Evolutionary conservation across 805 yeast species (phyloP).

Genomic region (Sugiyamaella marilandica): DNA sequence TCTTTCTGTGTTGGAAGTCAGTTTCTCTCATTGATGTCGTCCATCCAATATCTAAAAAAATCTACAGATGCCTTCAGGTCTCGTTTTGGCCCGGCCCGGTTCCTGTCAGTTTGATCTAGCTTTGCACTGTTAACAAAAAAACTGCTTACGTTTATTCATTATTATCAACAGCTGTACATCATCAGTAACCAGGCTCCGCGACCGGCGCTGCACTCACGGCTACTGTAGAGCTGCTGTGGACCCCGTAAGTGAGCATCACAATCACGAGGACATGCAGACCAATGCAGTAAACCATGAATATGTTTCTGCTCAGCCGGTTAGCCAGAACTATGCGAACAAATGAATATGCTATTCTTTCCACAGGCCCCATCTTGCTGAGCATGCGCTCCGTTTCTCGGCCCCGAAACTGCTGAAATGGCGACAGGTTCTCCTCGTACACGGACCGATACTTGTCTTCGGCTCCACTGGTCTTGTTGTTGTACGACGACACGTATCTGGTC

Average conservation of each 20-base stretch:
- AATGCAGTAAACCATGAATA: slow-evolving; percentile 67
- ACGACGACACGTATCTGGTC: slow-evolving; percentile 34
- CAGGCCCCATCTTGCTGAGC: slow-evolving; percentile 62
- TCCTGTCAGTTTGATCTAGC: too few relatives aligned
- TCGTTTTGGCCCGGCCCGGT: too few relatives aligned
- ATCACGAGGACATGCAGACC: slow-evolving; percentile 72
- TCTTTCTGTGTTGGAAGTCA: too few relatives aligned
- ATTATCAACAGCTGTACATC: neutral
- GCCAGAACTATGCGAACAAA: slow-evolving; percentile 72
- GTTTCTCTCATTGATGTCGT: too few relatives aligned
- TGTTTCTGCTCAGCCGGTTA: slow-evolving; percentile 63
- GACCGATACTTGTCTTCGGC: slow-evolving; percentile 55
- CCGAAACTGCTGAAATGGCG: slow-evolving; percentile 80
- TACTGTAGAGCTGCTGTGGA: slow-evolving; percentile 1
- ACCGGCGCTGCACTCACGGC: neutral
- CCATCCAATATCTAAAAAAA: too few relatives aligned
- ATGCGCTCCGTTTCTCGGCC: slow-evolving; percentile 72
- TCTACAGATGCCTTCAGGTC: too few relatives aligned
- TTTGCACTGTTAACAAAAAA: too few relatives aligned
- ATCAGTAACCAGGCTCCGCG: neutral
- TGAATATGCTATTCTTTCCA: slow-evolving; percentile 72
- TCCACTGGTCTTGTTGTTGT: slow-evolving; percentile 4
- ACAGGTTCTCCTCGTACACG: slow-evolving; percentile 69
- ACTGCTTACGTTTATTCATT: neutral
- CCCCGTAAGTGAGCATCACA: slow-evolving; percentile 37